These are phyloP conservation scores for Tetrapisispora arboricola DNA, from an alignment of 805 yeast species.

Conservation along the genomic window DNA sequence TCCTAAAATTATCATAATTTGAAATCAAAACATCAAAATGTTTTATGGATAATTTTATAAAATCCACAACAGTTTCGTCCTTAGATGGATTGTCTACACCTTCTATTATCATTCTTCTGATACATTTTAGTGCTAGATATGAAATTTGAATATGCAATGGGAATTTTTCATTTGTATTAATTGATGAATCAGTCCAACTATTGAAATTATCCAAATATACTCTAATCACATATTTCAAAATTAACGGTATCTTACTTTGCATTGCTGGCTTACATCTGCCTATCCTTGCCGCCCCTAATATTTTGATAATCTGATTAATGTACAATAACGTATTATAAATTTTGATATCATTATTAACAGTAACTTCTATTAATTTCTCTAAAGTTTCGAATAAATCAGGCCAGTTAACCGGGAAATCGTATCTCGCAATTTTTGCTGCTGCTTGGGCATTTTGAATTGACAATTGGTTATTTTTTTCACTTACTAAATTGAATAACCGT, in stretches of 20 bases:
- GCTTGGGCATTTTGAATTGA: slow-evolving; percentile 80
- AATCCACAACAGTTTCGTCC: slow-evolving; percentile 43
- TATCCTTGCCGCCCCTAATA: slow-evolving; percentile 62
- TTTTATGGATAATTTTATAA: slow-evolving; percentile 43
- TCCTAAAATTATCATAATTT: slow-evolving; percentile 40
- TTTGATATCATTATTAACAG: slow-evolving; percentile 38
- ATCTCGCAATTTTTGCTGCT: slow-evolving; percentile 62
- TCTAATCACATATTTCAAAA: slow-evolving; percentile 50
- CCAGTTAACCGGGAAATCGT: slow-evolving; percentile 87
- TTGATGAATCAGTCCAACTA: slow-evolving; percentile 46
- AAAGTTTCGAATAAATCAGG: slow-evolving; percentile 64
- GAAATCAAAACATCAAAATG: slow-evolving; percentile 51
- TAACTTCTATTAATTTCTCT: slow-evolving; percentile 35
- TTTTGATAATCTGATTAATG: slow-evolving; percentile 69
- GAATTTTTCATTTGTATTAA: slow-evolving; percentile 5
- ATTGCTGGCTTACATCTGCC: slow-evolving; percentile 74
- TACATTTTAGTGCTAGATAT: slow-evolving; percentile 63
- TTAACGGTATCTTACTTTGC: slow-evolving; percentile 57
- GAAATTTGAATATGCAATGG: slow-evolving; percentile 51
- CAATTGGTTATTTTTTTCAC: slow-evolving; percentile 65
- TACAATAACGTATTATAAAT: slow-evolving; percentile 56
- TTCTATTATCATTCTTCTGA: slow-evolving; percentile 63
- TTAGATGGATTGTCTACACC: slow-evolving; percentile 66
- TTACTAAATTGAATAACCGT: slow-evolving; percentile 47
- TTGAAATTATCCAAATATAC: slow-evolving; percentile 51